phyloP scores from a whole-genome alignment of 192 early-diverging fungal species.

The Gonapodya sp. region DNA sequence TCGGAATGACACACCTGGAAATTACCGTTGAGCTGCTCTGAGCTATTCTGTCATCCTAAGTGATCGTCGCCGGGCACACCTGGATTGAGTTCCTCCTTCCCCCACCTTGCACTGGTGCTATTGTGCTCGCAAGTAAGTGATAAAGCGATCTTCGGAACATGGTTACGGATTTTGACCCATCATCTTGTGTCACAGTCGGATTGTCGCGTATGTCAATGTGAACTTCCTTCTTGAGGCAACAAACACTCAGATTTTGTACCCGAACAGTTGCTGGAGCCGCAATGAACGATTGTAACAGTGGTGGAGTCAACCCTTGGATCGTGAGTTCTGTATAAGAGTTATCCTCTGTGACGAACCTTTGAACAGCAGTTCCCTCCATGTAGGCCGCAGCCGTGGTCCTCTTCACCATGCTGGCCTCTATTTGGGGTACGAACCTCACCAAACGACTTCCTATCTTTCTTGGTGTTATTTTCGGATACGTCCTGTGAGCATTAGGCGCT shows the following conservation, averaged over 20 bases:
- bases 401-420: constrained; percentile 21
- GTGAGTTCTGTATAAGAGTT: too few relatives aligned
- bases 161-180: too few relatives aligned
- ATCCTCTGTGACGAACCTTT: too few relatives aligned
- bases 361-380: not conserved
- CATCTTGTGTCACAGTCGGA: too few relatives aligned
- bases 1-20: too few relatives aligned
- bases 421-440: constrained; percentile 35
- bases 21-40: too few relatives aligned
- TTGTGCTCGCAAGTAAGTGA: too few relatives aligned
- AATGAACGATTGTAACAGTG: constrained; percentile 24
- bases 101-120: constrained; percentile 10
- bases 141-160: too few relatives aligned
- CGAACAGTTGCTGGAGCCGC: constrained; percentile 35
- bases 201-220: too few relatives aligned
- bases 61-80: constrained; percentile 28
- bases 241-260: too few relatives aligned
- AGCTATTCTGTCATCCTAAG: constrained; percentile 24
- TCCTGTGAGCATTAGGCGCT: not conserved
- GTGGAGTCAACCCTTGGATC: constrained; percentile 33
- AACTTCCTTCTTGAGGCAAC: too few relatives aligned
- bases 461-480: constrained; percentile 31
- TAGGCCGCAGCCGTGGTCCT: constrained; percentile 32
- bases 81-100: constrained; percentile 43
- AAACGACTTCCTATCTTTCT: constrained; percentile 39